phyloP scores from a whole-genome alignment of 1,139 yeast species.

The Debaryomyces fabryi region DNA sequence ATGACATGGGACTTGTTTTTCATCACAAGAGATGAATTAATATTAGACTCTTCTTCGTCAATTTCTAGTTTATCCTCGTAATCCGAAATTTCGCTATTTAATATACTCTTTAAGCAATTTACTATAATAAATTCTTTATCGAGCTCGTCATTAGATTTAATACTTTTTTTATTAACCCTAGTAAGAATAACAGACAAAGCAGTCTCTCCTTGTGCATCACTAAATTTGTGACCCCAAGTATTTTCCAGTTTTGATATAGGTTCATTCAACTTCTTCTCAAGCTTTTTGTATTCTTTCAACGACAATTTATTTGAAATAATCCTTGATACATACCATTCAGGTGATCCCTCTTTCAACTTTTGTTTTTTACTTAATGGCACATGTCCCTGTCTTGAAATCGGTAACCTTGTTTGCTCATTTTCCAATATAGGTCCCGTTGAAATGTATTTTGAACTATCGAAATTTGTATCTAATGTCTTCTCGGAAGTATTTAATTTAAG shows the following conservation, averaged over 20 bases:
- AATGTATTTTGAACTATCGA: background rate
- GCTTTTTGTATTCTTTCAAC: constrained; percentile 36
- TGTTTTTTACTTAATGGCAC: constrained; percentile 16
- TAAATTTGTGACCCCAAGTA: constrained; percentile 38
- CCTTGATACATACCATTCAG: constrained; percentile 47
- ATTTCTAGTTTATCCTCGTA: constrained; percentile 13
- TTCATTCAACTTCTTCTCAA: constrained; percentile 37
- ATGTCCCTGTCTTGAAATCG: constrained; percentile 11
- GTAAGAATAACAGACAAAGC: constrained; percentile 46
- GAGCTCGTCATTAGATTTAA: constrained; percentile 49
- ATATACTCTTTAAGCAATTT: constrained; percentile 39
- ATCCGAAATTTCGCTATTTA: constrained; percentile 26
- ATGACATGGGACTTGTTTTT: constrained; percentile 36
- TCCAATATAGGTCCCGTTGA: constrained; percentile 2
- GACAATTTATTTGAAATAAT: constrained; percentile 40
- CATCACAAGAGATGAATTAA: constrained; percentile 7
- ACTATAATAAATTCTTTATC: constrained; percentile 45
- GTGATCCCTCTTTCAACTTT: constrained; percentile 41
- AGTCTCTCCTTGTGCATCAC: constrained; percentile 47
- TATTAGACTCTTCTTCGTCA: background rate
- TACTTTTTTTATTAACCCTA: constrained; percentile 44
- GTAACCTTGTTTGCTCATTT: background rate
- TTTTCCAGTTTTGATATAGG: constrained; percentile 21
- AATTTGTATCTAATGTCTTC: background rate
- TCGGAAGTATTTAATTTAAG: background rate